Conservation (phyloP, 2,329 filamentous ascomycete species). For the Ophiostoma pallidulum region DNA sequence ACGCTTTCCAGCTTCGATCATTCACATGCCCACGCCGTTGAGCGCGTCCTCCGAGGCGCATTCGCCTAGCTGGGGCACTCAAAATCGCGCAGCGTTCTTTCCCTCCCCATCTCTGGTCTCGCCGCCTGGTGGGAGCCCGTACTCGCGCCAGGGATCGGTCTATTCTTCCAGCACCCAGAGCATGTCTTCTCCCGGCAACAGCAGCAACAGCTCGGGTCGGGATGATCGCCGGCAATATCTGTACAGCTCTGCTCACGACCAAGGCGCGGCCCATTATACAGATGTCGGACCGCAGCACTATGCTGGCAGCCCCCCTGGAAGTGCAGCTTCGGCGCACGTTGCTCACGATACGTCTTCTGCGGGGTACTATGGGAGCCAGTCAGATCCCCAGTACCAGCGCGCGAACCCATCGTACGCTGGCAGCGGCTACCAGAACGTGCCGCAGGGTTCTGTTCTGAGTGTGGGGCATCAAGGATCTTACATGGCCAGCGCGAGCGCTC, state of each 20-base stretch:
- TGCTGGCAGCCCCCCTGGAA: too few relatives aligned
- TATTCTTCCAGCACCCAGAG: not conserved
- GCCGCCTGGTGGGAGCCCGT: not conserved
- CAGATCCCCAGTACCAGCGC: too few relatives aligned
- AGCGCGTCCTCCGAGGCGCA: not conserved
- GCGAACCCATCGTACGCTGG: too few relatives aligned
- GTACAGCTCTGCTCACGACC: not conserved
- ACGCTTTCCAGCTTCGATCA: not conserved
- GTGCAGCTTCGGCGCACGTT: too few relatives aligned
- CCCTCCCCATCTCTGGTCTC: slow-evolving; percentile 1
- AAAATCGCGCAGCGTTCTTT: not conserved
- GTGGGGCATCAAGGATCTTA: too few relatives aligned
- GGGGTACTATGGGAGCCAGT: too few relatives aligned
- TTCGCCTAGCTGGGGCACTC: not conserved
- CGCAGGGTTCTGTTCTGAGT: too few relatives aligned
- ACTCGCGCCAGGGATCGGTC: not conserved
- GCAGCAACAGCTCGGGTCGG: not conserved
- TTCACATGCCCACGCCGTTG: not conserved
- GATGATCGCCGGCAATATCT: not conserved
- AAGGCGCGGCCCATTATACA: too few relatives aligned
- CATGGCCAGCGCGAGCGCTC: too few relatives aligned
- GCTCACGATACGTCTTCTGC: too few relatives aligned
- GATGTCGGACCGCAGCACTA: too few relatives aligned
- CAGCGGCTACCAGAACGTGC: too few relatives aligned
- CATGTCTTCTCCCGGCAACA: not conserved